These are phyloP conservation scores for Thielaviopsis euricoi DNA, from an alignment of 2,329 filamentous ascomycete genomes.

Conservation along the genomic window DNA sequence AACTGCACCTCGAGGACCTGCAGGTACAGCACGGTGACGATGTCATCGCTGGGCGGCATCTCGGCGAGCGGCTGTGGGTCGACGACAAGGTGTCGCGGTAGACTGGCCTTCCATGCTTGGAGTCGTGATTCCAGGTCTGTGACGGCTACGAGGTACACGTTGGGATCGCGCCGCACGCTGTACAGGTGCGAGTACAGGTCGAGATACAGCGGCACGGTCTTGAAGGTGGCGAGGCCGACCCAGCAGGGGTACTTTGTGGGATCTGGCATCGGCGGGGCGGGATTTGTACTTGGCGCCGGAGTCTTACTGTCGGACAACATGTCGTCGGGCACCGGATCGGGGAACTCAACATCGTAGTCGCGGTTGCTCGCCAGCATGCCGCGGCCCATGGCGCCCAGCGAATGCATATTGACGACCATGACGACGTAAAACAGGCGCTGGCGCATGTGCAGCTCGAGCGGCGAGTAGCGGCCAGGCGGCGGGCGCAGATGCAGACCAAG, in stretches of 20 bases:
- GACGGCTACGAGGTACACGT: conserved; percentile 47
- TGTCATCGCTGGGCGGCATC: conserved; percentile 22
- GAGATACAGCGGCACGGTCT: conserved; percentile 48
- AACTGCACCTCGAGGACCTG: conserved; percentile 40
- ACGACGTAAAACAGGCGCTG: conserved; percentile 67
- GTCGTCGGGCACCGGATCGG: conserved; percentile 55
- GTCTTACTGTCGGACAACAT: conserved; percentile 48
- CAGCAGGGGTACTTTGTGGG: conserved; percentile 49
- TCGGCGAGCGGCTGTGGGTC: conserved; percentile 21
- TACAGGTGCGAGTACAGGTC: conserved; percentile 68
- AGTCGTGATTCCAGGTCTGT: conserved; percentile 49
- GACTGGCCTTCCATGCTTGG: conserved; percentile 41
- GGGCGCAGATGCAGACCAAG: conserved; percentile 45
- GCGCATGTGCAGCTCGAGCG: conserved; percentile 44
- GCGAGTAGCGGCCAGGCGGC: conserved; percentile 31
- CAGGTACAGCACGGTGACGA: conserved; percentile 30
- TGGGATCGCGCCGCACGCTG: conserved; percentile 44
- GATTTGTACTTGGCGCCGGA: conserved; percentile 25
- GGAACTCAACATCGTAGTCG: conserved; percentile 66
- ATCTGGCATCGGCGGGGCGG: conserved; percentile 17
- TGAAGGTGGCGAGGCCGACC: conserved; percentile 49
- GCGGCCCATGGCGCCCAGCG: conserved; percentile 59
- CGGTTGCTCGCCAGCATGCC: conserved; percentile 59
- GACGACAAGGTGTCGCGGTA: conserved; percentile 40
- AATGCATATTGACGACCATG: conserved; percentile 46